Evolutionary conservation across 129 eudicot species (phyloP), one percentile per base, ranked within the genome.

Genomic region (Smallanthus sonchifolius): DNA sequence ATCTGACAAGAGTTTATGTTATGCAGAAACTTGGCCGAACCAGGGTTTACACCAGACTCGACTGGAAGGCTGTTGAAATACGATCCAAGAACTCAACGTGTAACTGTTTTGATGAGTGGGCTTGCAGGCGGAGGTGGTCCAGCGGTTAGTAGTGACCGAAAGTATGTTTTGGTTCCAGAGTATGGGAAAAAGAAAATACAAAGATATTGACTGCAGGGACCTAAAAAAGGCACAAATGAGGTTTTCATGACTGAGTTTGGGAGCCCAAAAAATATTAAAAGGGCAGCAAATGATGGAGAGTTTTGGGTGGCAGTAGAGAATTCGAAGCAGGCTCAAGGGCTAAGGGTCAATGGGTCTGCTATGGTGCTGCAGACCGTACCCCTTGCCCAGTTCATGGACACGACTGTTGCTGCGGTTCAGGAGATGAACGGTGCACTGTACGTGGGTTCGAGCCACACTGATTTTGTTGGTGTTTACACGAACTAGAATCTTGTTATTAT

Each of bases 61-160:
- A 80, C 83, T 0, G 79, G 83, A 74, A 73, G 79, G 64, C 65
- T 80, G 3, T 43, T 80, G 55, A 66, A 20, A 57, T 73, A 66
- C 24, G 55, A 73, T 37, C 83, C 83, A 72, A 17, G 67, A 30
- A 52, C 67, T n/a, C 55, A 52, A 72, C 30, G 51, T 28, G 73
- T 72, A 10, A 49, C 73, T 7, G 32, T 13, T 49, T 78, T 78
- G 40, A 24, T 72, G 42, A 78, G 67, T 0, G 73, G 82, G 40
- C 60, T 78, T 4, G 57, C 77, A 0, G 73, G 82, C 30, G 49
- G 4, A 3, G 82, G 82, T 30, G 78, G 82, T 64, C 77, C 82
- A 0, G 40, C 77, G 0, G 82, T 72, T 52, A 40, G 73, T 40
- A 72, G 73, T 72, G 73, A 64, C 67, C 57, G 61, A 11, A 63